phyloP scores from a whole-genome alignment of 1,284 basidiomycete species.

The Ganoderma leucocontextum region DNA sequence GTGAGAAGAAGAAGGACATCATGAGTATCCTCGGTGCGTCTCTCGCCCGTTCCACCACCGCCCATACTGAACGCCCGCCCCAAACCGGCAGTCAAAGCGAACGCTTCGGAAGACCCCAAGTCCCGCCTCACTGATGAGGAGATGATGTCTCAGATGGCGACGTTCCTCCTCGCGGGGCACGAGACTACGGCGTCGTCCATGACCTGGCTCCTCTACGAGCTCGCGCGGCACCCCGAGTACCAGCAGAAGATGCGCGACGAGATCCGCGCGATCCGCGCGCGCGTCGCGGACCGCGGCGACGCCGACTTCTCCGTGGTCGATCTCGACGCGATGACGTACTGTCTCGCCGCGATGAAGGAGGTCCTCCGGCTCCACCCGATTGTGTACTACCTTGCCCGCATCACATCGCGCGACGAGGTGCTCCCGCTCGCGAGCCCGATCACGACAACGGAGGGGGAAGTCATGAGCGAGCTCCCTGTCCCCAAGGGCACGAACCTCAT shows the following conservation, averaged over 20 bases:
- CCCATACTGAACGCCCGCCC: background rate
- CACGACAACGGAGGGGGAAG: constrained; percentile 37
- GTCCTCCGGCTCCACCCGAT: constrained; percentile 43
- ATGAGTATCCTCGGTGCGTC: constrained; percentile 51
- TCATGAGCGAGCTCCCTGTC: constrained; percentile 45
- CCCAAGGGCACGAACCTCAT: constrained; percentile 45
- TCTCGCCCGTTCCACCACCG: background rate
- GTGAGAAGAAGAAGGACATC: constrained; percentile 41
- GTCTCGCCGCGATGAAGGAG: constrained; percentile 59
- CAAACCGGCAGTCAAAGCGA: constrained; percentile 55
- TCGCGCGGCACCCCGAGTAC: constrained; percentile 40
- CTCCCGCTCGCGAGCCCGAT: constrained; percentile 43
- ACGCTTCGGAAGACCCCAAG: constrained; percentile 53
- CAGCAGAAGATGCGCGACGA: constrained; percentile 41
- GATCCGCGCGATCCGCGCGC: constrained; percentile 33
- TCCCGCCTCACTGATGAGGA: constrained; percentile 56
- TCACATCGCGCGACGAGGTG: constrained; percentile 42
- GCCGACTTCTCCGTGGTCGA: constrained; percentile 40
- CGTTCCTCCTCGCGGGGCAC: constrained; percentile 42
- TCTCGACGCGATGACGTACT: constrained; percentile 46
- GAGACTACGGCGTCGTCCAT: constrained; percentile 36
- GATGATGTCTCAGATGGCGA: constrained; percentile 58
- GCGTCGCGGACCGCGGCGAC: constrained; percentile 34
- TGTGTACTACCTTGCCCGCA: constrained; percentile 36
- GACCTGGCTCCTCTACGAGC: constrained; percentile 41